Base-by-base conservation (phyloP, 2,329 filamentous ascomycete species). In the Cyphellophora attinorum region DNA sequence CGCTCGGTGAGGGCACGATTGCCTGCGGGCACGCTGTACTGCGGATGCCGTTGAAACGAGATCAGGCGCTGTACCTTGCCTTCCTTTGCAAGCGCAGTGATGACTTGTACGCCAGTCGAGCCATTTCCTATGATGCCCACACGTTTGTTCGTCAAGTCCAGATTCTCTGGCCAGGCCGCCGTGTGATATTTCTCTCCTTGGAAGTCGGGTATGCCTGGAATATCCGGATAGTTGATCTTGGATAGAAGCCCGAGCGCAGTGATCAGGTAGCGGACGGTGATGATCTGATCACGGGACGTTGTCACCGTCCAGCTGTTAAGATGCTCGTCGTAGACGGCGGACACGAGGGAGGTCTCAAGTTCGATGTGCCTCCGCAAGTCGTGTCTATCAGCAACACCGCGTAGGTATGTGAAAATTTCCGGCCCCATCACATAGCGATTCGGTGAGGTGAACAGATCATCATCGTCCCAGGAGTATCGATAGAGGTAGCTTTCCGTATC, bases 111-210 rank as follows among this genome's bases (percentile, higher is more conserved):
- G 1, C 76, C 76, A 0, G 74, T 72, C 0, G 75, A 70, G 1
- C 76, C 77, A 0, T 74, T 79, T 6, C 77, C 77, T 18, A 81
- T 70, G 35, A 81, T 65, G n/a, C 67, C 76, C 33, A 73, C 66
- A 11, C 67, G 63, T 51, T 80, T 80, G 33, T 64, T 65, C 27
- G 62, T 62, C 16, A 76, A 64, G 30, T 70, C 60, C 11, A 79
- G 59, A 5, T 68, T 60, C 3, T 66, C 55, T 6, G 41, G 35
- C 74, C 74, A 77, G 48, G 69, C 69, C 1, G 70, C 72, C 0
- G 71, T 70, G 50, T 79, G 74, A 45, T 73, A 64, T 5, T 75
- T 62, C 11, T 62, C 51, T 12, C 77, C 77, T 35, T 72, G 63
- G 61, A 77, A 81, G 13, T 10, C 73, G 5, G 55, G 64, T 40